A percentile compares a stretch with the other conserved stretches of the same genome.
These are phyloP conservation scores for Melastoma malabathricum DNA, from an alignment of 345 rosid species.

Conservation along the genomic window DNA sequence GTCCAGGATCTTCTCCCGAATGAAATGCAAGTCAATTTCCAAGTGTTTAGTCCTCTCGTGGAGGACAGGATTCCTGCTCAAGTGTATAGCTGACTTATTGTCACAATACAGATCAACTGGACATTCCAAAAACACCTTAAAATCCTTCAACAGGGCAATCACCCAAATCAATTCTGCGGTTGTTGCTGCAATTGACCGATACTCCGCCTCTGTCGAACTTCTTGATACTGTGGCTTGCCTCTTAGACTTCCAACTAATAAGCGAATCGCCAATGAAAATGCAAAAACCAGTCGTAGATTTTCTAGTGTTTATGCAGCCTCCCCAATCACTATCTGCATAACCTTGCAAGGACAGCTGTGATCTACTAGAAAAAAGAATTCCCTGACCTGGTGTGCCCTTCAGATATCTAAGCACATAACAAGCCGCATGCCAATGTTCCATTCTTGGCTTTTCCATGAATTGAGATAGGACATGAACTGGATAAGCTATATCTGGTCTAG, in stretches of 20 bases:
- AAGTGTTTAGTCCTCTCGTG: no score
- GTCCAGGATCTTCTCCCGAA: no score
- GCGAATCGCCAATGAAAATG: not conserved
- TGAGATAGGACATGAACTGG: no score
- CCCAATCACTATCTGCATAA: not conserved
- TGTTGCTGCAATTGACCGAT: not conserved
- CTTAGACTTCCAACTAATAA: not conserved
- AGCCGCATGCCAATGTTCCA: no score
- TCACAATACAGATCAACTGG: no score
- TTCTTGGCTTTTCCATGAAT: no score
- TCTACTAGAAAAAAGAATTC: not conserved
- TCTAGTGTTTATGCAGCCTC: not conserved
- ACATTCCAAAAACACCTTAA: no score
- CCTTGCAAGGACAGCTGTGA: not conserved
- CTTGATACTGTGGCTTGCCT: not conserved
- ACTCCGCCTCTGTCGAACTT: not conserved
- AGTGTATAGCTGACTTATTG: no score
- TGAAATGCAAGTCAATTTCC: no score
- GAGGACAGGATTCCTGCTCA: no score
- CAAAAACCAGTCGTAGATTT: not conserved
- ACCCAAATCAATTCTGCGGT: constrained; percentile 3
- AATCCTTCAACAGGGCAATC: not conserved
- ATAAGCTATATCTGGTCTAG: no score
- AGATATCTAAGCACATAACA: not conserved
- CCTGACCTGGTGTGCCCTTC: not conserved